These are phyloP conservation scores for Debaryomyces fabryi DNA, from an alignment of 1,139 yeast species.

Conservation along the genomic window DNA sequence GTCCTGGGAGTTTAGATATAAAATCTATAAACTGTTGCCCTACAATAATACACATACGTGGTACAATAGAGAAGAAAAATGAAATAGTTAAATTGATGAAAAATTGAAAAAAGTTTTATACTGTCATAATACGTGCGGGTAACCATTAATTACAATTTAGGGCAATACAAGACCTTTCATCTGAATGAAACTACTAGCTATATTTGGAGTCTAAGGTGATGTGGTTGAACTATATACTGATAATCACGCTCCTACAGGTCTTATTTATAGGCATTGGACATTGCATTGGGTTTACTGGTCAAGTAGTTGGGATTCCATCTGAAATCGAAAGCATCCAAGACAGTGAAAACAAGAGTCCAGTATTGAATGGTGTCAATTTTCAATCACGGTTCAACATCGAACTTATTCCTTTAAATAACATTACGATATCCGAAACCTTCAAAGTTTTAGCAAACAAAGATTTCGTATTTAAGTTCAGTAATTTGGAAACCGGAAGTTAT, in stretches of 20 bases:
- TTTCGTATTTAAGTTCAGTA: constrained; percentile 29
- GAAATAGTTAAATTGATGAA: neutral
- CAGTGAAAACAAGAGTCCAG: constrained; percentile 18
- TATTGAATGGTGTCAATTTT: constrained; percentile 41
- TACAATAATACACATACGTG: constrained; percentile 56
- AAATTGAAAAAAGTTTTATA: constrained; percentile 4
- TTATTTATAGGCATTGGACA: neutral
- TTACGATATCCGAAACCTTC: constrained; percentile 11
- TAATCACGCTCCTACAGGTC: neutral
- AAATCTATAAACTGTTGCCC: constrained; percentile 41
- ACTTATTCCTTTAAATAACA: constrained; percentile 21
- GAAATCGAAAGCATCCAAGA: constrained; percentile 25
- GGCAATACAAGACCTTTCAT: neutral
- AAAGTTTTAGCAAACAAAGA: constrained; percentile 27
- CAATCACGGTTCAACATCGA: constrained; percentile 37
- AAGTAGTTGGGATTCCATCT: constrained; percentile 28
- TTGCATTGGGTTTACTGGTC: constrained; percentile 21
- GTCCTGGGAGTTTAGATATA: constrained; percentile 32
- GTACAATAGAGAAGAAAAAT: constrained; percentile 43
- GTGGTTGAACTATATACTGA: neutral
- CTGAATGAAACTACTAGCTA: neutral
- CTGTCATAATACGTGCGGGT: constrained; percentile 14
- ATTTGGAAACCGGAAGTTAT: constrained; percentile 36
- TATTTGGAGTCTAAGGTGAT: neutral
- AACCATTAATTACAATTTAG: constrained; percentile 4